phyloP scores from a whole-genome alignment of 1,139 yeast genomes.

The Arxiozyma slooffiae region DNA sequence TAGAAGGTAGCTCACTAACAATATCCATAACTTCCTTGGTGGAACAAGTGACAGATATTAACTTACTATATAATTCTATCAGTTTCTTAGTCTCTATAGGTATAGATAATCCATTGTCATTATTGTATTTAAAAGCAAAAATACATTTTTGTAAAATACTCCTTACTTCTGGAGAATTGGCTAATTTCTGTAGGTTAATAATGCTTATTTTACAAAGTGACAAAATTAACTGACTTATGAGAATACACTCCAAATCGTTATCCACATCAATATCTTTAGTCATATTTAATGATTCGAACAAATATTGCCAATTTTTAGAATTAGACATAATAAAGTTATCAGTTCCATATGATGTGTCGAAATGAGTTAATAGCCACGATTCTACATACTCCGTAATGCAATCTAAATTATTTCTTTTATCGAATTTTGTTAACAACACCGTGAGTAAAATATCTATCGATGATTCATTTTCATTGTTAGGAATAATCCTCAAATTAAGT shows the following conservation, averaged over 20 bases:
- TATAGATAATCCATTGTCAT: not conserved
- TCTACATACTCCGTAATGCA: not conserved
- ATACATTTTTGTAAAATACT: conserved; percentile 15
- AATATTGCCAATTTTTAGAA: not conserved
- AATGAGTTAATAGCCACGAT: not conserved
- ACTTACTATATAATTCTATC: conserved; percentile 2
- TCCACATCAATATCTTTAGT: not conserved
- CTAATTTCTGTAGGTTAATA: conserved; percentile 8
- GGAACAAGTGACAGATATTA: conserved; percentile 11
- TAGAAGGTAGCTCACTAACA: conserved; percentile 9
- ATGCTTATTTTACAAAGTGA: conserved; percentile 1
- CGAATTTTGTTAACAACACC: not conserved
- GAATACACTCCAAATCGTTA: too few relatives aligned
- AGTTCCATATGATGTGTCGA: not conserved
- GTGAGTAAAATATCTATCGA: not conserved
- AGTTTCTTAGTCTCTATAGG: not conserved
- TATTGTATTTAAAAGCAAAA: not conserved
- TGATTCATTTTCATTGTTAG: not conserved
- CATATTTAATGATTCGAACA: not conserved
- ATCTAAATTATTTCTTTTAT: not conserved
- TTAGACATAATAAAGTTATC: conserved; percentile 1
- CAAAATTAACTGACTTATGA: not conserved
- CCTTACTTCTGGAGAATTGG: not conserved
- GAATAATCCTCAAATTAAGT: not conserved
- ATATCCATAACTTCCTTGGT: conserved; percentile 15